Base-by-base conservation (phyloP, 2,329 filamentous ascomycete genomes). In the Sarocladium brachiariae region DNA sequence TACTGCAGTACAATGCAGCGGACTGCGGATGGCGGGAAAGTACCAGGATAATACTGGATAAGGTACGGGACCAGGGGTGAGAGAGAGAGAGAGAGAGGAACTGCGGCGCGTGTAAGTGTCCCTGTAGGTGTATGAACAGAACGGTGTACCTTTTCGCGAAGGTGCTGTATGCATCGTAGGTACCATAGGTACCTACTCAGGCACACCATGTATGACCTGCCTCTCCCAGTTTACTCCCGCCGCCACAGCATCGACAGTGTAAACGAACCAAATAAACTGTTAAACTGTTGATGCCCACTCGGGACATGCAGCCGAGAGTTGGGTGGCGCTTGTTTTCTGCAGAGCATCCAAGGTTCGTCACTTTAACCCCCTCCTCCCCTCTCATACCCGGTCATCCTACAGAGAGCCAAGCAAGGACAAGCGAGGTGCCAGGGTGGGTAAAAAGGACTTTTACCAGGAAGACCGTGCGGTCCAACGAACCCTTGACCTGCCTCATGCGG, bases 401-500 rank as follows among this genome's bases (percentile, higher is more conserved):
- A 11, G 25, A 6, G 25, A 23, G 27, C 43, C 43, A 23, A 47
- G 27, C 9, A 47, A 18, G 43, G 43, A 47, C 43, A 47, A 47
- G 43, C 43, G 43, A 47, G 43, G 43, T 11, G 43, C 43, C 43
- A 16, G 43, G 43, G 43, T 24, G 39, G 21, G 4, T 27, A 25
- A 25, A 27, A 8, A 21, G 5, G 19, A 23, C 9, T 13, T 13
- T 10, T 11, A 39, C 35, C 35, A 16, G 35, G 35, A 39, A 43
- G 10, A 27, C 9, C 39, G 39, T 43, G 43, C 25, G 13, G 5
- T 25, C 16, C 25, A 11, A 18, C 8, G 43, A 47, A 47, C 43
- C 25, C 43, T 47, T 47, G 43, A 47, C 43, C 43, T 47, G 43
- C 43, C 43, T 47, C 43, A 47, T 47, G 43, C 43, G 43, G 43